Conservation (phyloP, 305 asterid species). For the Solanum hybrid region DNA sequence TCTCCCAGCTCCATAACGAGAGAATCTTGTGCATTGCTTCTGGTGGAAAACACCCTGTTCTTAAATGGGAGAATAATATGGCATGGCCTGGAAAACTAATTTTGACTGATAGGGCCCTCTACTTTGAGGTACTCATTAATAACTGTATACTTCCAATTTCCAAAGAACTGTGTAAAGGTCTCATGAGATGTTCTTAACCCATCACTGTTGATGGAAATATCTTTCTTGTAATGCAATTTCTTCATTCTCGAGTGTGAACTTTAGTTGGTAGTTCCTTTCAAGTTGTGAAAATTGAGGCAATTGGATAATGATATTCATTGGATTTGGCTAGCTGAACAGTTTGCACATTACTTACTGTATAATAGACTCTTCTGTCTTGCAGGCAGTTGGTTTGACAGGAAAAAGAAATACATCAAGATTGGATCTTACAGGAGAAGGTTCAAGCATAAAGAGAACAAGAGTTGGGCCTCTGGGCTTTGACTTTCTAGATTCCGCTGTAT, state of each 20-base stretch:
- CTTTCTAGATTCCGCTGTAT: slow-evolving; percentile 86
- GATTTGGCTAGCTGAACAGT: not conserved
- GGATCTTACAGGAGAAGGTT: slow-evolving; percentile 59
- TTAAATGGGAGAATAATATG: slow-evolving; percentile 83
- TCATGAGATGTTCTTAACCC: not conserved
- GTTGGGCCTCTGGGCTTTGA: slow-evolving; percentile 93
- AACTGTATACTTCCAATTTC: not conserved
- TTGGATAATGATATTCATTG: not conserved
- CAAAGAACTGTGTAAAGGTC: not conserved
- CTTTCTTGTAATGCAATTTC: not conserved
- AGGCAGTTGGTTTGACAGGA: slow-evolving; percentile 60
- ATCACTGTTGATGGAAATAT: not conserved
- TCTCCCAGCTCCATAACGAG: slow-evolving; percentile 36
- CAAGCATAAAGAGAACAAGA: slow-evolving; percentile 58
- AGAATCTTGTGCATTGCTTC: slow-evolving; percentile 69
- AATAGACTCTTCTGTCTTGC: slow-evolving; percentile 4
- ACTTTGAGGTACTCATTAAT: slow-evolving; percentile 66
- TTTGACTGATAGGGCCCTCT: slow-evolving; percentile 75
- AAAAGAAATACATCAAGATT: slow-evolving; percentile 41
- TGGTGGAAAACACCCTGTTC: slow-evolving; percentile 85
- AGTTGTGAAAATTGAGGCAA: not conserved
- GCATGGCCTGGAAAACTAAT: slow-evolving; percentile 95
- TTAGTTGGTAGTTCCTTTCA: not conserved
- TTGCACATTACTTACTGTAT: not conserved
- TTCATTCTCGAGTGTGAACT: not conserved